phyloP scores from a whole-genome alignment of 2,329 filamentous ascomycete species.

The Aspergillus udagawae region DNA sequence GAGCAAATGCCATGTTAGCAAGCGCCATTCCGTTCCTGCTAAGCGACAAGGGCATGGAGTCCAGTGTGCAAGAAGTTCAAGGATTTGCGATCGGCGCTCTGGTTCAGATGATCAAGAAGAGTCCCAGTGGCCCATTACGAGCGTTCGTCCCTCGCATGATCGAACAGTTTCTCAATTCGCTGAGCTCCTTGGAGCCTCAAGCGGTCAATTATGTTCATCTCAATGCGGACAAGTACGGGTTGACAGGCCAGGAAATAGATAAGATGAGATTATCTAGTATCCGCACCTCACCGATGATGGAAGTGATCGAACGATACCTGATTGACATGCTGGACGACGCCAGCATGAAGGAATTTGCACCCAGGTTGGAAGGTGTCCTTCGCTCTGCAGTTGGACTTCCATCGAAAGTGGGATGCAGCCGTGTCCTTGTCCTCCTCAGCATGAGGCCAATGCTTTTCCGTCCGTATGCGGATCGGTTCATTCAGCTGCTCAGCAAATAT shows the following conservation, averaged over 20 bases:
- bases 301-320: constrained; percentile 78
- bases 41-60: constrained; percentile 84
- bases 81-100: constrained; percentile 78
- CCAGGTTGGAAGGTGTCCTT: constrained; percentile 71
- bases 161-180: constrained; percentile 71
- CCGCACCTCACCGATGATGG: constrained; percentile 81
- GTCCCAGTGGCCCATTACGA: constrained; percentile 67
- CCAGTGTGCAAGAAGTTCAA: constrained; percentile 81
- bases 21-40: constrained; percentile 87
- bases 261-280: constrained; percentile 78
- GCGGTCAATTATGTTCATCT: constrained; percentile 90
- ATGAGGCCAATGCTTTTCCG: constrained; percentile 72
- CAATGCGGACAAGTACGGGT: constrained; percentile 75
- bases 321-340: constrained; percentile 76
- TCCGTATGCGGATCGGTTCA: constrained; percentile 69
- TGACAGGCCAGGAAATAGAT: constrained; percentile 86
- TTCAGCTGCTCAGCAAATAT: constrained; percentile 74
- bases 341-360: constrained; percentile 71
- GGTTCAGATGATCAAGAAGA: constrained; percentile 84
- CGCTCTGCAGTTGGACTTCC: constrained; percentile 85
- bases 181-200: constrained; percentile 86
- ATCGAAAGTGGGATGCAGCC: constrained; percentile 86
- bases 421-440: constrained; percentile 78
- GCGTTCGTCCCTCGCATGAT: constrained; percentile 80
- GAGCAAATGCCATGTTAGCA: constrained; percentile 73